A percentile compares a stretch with the other conserved stretches of the same genome.
Conservation (phyloP, 805 yeast species). For the Saturnispora dispora region DNA sequence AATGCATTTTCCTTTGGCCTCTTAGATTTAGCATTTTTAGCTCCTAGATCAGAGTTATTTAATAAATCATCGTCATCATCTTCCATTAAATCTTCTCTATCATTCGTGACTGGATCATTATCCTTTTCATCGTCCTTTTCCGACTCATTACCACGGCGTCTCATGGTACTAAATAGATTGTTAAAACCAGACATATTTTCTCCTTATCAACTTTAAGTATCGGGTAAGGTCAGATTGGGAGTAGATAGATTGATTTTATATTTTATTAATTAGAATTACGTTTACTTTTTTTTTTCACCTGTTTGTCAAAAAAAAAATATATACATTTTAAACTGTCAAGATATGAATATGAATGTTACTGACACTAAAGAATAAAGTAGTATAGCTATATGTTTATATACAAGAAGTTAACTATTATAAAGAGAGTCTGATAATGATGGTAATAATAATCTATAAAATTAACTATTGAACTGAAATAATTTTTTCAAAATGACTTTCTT, state of each 20-base stretch:
- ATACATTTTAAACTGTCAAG: not conserved
- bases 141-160: constrained; percentile 12
- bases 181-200: constrained; percentile 4
- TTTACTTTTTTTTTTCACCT: not conserved
- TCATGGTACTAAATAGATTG: constrained; percentile 1
- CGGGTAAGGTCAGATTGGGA: not conserved
- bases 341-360: not conserved
- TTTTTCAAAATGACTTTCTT: not conserved
- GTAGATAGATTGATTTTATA: not conserved
- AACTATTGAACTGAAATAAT: constrained; percentile 6
- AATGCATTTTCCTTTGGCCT: constrained; percentile 57
- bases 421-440: not conserved
- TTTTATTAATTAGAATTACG: too few species aligned
- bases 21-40: constrained; percentile 34
- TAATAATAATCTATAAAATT: not conserved
- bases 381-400: constrained; percentile 7
- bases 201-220: not conserved
- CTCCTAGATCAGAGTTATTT: constrained; percentile 26
- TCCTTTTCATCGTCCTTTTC: constrained; percentile 8
- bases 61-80: constrained; percentile 33
- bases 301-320: not conserved
- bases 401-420: not conserved
- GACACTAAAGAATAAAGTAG: not conserved
- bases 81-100: constrained; percentile 17
- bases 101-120: constrained; percentile 6